A percentile compares a stretch with the other conserved stretches of the same genome.
phyloP scores from a whole-genome alignment of 2,329 filamentous ascomycete genomes.

The Truncatella angustata region DNA sequence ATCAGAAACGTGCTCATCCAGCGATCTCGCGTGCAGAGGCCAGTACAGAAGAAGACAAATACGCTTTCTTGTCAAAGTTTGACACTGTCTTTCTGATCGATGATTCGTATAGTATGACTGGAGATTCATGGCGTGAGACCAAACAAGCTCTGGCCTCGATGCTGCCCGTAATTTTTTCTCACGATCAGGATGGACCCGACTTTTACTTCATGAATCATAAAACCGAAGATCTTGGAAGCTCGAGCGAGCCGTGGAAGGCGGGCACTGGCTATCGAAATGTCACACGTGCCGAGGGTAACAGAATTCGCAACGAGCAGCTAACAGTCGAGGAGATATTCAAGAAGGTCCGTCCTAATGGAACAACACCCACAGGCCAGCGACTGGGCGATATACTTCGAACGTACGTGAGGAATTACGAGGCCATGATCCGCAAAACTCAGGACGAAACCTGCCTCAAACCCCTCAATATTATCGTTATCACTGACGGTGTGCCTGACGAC shows the following conservation, averaged over 20 bases:
- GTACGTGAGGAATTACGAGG: slow-evolving; percentile 61
- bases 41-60: slow-evolving; percentile 18
- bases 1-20: background rate
- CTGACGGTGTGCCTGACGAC: slow-evolving; percentile 80
- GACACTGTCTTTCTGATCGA: slow-evolving; percentile 92
- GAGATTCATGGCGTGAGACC: slow-evolving; percentile 74
- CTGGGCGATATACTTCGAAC: slow-evolving; percentile 70
- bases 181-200: slow-evolving; percentile 84
- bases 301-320: slow-evolving; percentile 31
- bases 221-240: slow-evolving; percentile 34
- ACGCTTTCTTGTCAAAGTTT: slow-evolving; percentile 71
- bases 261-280: slow-evolving; percentile 64
- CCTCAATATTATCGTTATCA: slow-evolving; percentile 89
- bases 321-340: slow-evolving; percentile 69
- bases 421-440: slow-evolving; percentile 27
- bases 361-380: slow-evolving; percentile 73
- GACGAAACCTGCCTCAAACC: slow-evolving; percentile 60
- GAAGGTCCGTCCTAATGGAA: slow-evolving; percentile 60
- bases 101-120: slow-evolving; percentile 85
- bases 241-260: slow-evolving; percentile 29
- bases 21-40: background rate
- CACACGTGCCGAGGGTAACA: slow-evolving; percentile 21
- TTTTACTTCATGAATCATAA: slow-evolving; percentile 84
- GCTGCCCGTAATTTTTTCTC: slow-evolving; percentile 74
- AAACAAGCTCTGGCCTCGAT: slow-evolving; percentile 63